Evolutionary conservation across 2,329 filamentous ascomycete species (phyloP), one percentile per base, ranked within the genome.

Genomic region (Fusarium paranaense): DNA sequence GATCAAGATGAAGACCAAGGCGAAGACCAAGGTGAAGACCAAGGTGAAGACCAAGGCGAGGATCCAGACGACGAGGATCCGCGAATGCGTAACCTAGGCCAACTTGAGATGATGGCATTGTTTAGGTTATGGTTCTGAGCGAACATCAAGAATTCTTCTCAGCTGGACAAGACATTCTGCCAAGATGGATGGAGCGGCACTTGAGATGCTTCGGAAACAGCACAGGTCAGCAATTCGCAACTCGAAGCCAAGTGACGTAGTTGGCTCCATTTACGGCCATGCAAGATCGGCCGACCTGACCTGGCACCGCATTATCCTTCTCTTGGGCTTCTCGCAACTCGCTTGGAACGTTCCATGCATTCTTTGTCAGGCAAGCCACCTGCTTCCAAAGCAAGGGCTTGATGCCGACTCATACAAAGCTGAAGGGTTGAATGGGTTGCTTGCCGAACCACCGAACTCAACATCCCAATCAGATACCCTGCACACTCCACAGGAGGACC

Each of bases 351-450:
- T 71, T 56, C 47, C 47, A 71, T 62, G 59, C 59, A 73, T 71
- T 58, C 35, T 73, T 73, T 40, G 70, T 67, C 66, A 73, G 35
- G 47, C 59, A 73, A 71, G 70, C 71, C 67, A 67, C 66, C 22
- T 10, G 20, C 56, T 67, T 71, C 30, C 52, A 71, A 67, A 71
- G 70, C 70, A 37, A 60, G 14, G 33, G 9, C n/a, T 11, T 33
- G 10, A 33, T 61, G 58, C 58, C 27, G 58, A 35, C 58, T 61
- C 8, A 38, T 62, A 40, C 54, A 66, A 32, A 20, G 62, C 11
- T 56, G 52, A 35, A 56, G n/a, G 20, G n/a, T 10, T 16, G 35
- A 13, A 58, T 20, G 58, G 38, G 11, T 37, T 33, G 14, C 57
- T 30, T 38, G 37, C 58, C 58, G 54, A 67, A 60, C 27, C 37